Evolutionary conservation across 306 rosid genomes (phyloP), one percentile per base, ranked within the genome.

Genomic region (Cucurbita ficifolia): DNA sequence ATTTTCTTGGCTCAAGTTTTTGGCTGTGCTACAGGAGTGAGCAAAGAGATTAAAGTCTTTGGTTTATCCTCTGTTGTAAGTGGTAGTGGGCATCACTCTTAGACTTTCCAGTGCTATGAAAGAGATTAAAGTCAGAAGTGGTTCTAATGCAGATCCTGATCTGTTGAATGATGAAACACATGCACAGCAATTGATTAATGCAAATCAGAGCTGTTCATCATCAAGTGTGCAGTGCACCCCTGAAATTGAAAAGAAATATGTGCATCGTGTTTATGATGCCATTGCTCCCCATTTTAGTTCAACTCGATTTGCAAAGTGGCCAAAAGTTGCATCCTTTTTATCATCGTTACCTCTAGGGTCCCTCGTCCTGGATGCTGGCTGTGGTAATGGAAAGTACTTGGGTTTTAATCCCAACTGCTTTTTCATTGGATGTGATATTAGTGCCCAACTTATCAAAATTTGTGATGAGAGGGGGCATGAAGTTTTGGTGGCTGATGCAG

Each of bases 211-310:
- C 39, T 50, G 74, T 45, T 60, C 87, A 39, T 82, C 88, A 67
- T 39, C 52, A 18, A 84, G 84, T 39, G 87, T 85, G 46, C 17
- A 86, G 75, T 85, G 72, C 69, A 89, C 96, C 56, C 96, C 97
- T 40, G 99, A 91, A 77, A 95, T 95, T 40, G 99, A 95, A 82
- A 91, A 85, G 83, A 95, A 91, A 86, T 89, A 83, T 73, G 96
- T 95, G 19, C 97, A 88, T 79, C 77, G 76, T 69, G 99, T 91
- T 58, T 95, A 91, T 78, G 96, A 95, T 80, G 99, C 97, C 43
- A 89, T 95, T 24, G 97, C 99, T 1, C 99, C 97, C 11, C 98
- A 89, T 78, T 94, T 94, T 81, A 87, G 96, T 76, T 81, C 95
- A 54, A 94, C 97, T 24, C 86, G 96, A 53, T 94, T 86, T 45